Conservation (phyloP, 495 filamentous ascomycete species). For the Daldinia concentrica region DNA sequence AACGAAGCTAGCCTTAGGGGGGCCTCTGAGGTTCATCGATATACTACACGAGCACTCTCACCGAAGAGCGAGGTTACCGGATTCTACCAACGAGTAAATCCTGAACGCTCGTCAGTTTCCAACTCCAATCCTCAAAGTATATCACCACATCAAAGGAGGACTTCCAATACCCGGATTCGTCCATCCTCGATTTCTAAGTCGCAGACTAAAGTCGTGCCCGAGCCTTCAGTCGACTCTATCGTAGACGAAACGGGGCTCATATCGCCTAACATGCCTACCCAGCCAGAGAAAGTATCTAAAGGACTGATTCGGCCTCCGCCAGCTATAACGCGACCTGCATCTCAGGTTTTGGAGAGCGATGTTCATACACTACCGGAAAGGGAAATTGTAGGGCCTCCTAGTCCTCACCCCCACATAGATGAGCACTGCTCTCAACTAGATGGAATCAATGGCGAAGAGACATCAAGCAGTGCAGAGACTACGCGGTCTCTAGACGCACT, state of each 20-base stretch:
- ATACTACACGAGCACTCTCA: constrained; percentile 1
- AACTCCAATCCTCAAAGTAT: constrained; percentile 25
- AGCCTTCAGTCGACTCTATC: constrained; percentile 46
- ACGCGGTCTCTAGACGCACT: constrained; percentile 30
- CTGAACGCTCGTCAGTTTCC: constrained; percentile 20
- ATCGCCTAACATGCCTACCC: constrained; percentile 46
- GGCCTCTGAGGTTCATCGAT: constrained; percentile 9
- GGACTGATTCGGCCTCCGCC: constrained; percentile 49
- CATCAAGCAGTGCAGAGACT: constrained; percentile 30
- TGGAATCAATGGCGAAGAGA: constrained; percentile 35
- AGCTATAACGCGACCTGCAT: constrained; percentile 50
- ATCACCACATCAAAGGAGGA: constrained; percentile 49
- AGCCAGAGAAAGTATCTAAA: constrained; percentile 49
- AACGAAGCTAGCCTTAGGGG: not conserved
- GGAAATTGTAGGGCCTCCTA: constrained; percentile 13
- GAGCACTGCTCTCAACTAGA: constrained; percentile 25
- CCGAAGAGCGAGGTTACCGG: constrained; percentile 18
- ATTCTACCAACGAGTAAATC: constrained; percentile 21
- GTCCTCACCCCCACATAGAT: constrained; percentile 23
- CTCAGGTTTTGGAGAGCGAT: constrained; percentile 44
- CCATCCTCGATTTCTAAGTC: constrained; percentile 50
- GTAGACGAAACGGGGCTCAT: constrained; percentile 41
- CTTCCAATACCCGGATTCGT: constrained; percentile 57
- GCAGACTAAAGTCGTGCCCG: constrained; percentile 51
- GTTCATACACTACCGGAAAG: constrained; percentile 14